A percentile compares a stretch with the other conserved stretches of the same genome.
Evolutionary conservation across 2,329 filamentous ascomycete genomes (phyloP).

Genomic region (Magnaporthiopsis incrustans): DNA sequence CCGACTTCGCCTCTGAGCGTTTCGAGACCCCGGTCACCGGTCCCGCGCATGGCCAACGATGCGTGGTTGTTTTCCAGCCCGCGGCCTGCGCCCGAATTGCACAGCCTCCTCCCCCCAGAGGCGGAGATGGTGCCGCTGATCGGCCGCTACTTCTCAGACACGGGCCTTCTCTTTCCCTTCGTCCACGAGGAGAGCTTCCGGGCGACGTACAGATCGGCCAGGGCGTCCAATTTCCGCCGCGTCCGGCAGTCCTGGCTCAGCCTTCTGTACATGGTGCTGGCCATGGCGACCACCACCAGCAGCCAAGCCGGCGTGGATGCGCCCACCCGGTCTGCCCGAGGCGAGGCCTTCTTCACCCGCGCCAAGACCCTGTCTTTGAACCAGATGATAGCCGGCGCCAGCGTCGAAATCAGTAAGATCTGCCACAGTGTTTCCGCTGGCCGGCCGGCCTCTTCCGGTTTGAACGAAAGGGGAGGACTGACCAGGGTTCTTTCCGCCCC

Average conservation of each 20-base stretch:
- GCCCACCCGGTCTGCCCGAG: conserved; percentile 27
- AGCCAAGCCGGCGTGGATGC: conserved; percentile 21
- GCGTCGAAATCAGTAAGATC: conserved; percentile 25
- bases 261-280: conserved; percentile 40
- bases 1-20: conserved; percentile 1
- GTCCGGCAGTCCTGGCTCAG: conserved; percentile 41
- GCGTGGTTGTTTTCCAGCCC: background rate
- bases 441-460: too few species aligned
- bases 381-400: conserved; percentile 31
- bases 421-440: too few species aligned
- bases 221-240: conserved; percentile 17
- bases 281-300: conserved; percentile 33
- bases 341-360: conserved; percentile 36
- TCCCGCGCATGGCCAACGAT: background rate
- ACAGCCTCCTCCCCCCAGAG: conserved; percentile 13
- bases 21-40: background rate
- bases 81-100: conserved; percentile 7
- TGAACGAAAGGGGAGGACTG: too few species aligned
- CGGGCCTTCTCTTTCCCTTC: conserved; percentile 16
- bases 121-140: conserved; percentile 12
- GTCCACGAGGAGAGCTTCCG: conserved; percentile 14
- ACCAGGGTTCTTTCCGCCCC: background rate
- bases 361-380: conserved; percentile 34
- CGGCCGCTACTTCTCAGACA: conserved; percentile 14
- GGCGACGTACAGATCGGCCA: conserved; percentile 12